Percentiles rank a stretch among this genome's conserved stretches.
Conservation (phyloP, 2,329 filamentous ascomycete genomes). For the Aspergillus ustus region DNA sequence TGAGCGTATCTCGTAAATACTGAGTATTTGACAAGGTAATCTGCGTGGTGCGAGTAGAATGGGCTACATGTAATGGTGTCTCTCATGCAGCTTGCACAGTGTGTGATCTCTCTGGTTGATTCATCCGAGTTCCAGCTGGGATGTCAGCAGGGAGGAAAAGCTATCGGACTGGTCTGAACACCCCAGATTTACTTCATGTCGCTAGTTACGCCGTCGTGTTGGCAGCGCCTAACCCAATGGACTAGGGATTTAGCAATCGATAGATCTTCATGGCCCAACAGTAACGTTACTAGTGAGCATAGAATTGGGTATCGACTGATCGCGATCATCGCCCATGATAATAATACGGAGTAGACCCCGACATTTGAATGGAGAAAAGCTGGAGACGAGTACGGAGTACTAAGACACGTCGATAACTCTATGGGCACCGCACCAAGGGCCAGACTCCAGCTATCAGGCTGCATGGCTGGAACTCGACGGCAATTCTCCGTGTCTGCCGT, state of each 20-base stretch:
- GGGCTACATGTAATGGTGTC: neutral
- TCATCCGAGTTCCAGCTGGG: neutral
- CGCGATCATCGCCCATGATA: neutral
- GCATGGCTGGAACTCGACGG: neutral
- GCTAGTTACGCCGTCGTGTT: neutral
- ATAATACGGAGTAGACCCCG: no score
- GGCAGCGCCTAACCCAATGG: neutral
- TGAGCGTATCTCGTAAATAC: neutral
- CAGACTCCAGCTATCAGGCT: neutral
- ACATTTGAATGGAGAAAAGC: neutral
- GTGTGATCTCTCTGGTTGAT: conserved; percentile 9
- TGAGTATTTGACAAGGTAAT: neutral
- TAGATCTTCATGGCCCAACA: neutral
- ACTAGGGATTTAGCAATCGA: neutral
- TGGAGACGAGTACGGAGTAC: no score
- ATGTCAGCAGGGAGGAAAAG: neutral
- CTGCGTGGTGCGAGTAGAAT: neutral
- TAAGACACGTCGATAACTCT: conserved; percentile 9
- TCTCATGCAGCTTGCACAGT: neutral
- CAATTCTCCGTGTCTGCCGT: neutral
- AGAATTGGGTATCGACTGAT: neutral
- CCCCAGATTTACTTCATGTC: neutral
- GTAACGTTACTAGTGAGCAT: neutral
- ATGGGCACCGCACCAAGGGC: neutral
- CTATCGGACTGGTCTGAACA: neutral